Conservation (phyloP, 2,329 filamentous ascomycete species). For the Rugonectria rugulosa region DNA sequence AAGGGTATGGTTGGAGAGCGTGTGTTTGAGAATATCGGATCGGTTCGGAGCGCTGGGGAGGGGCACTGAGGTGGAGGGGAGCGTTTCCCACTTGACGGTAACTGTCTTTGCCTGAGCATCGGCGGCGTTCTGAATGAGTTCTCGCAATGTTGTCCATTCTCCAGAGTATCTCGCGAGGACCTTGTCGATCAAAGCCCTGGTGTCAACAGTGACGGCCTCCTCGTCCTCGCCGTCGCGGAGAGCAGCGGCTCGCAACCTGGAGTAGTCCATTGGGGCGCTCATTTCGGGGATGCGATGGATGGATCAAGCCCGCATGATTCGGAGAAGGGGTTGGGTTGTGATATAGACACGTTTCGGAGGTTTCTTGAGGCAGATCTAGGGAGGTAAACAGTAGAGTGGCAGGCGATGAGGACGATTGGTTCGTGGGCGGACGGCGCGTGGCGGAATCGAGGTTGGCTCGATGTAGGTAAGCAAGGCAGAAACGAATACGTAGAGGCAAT, state of each 20-base stretch:
- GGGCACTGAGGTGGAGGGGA: conserved; percentile 81
- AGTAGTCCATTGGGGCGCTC: conserved; percentile 67
- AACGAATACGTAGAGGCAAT: not conserved
- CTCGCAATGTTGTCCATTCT: conserved; percentile 89
- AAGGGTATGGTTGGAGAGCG: conserved; percentile 83
- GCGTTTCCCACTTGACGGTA: conserved; percentile 89
- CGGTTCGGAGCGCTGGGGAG: conserved; percentile 70
- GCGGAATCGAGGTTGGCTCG: not conserved
- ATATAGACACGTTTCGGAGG: not conserved
- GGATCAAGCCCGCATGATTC: conserved; percentile 29
- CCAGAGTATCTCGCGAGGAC: conserved; percentile 95
- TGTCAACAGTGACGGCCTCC: conserved; percentile 98
- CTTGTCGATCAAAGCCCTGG: conserved; percentile 95
- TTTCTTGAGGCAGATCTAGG: conserved; percentile 10
- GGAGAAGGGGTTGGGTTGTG: not conserved
- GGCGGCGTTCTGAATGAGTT: conserved; percentile 98
- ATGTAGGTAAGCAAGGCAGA: conserved; percentile 11
- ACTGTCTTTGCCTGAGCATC: conserved; percentile 93
- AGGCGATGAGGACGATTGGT: conserved; percentile 10
- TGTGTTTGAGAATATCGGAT: conserved; percentile 81
- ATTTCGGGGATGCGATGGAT: conserved; percentile 4
- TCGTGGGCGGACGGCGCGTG: not conserved
- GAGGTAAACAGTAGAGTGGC: not conserved
- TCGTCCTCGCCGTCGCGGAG: conserved; percentile 88
- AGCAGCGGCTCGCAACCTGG: conserved; percentile 83